These are phyloP conservation scores for Alternaria novae-zelandiae DNA, from an alignment of 2,329 filamentous ascomycete species.

Conservation along the genomic window DNA sequence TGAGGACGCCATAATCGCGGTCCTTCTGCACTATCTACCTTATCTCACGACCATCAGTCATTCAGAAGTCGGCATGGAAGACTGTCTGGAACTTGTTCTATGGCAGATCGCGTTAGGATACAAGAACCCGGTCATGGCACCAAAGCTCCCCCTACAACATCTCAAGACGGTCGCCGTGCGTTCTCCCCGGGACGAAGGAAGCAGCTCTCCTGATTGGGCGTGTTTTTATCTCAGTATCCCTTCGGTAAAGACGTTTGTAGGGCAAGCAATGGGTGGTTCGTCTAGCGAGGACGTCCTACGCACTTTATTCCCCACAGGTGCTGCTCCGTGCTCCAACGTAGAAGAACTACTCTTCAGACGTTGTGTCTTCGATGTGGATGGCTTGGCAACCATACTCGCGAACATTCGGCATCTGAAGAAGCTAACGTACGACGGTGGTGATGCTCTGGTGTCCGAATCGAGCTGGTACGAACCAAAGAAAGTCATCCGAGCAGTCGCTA, in stretches of 20 bases:
- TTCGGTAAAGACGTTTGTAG: conserved; percentile 16
- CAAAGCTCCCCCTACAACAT: conserved; percentile 17
- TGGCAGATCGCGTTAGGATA: conserved; percentile 10
- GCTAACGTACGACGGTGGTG: conserved; percentile 15
- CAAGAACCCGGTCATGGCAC: conserved; percentile 2
- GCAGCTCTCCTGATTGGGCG: conserved; percentile 10
- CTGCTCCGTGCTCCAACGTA: conserved; percentile 12
- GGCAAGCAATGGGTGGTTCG: conserved; percentile 16
- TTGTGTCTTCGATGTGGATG: conserved; percentile 10
- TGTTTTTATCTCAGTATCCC: conserved; percentile 18
- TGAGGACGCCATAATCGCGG: conserved; percentile 9
- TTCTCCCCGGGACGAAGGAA: conserved; percentile 11
- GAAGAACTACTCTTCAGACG: conserved; percentile 13
- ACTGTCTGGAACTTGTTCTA: conserved; percentile 2
- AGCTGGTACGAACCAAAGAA: conserved; percentile 9
- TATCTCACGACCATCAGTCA: conserved; percentile 16
- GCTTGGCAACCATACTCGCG: conserved; percentile 8
- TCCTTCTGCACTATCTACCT: conserved; percentile 21
- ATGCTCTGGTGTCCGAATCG: not conserved
- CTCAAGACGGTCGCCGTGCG: conserved; percentile 17
- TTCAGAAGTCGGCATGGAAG: not conserved
- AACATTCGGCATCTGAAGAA: conserved; percentile 12
- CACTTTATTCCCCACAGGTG: not conserved
- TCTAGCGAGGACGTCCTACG: not conserved
- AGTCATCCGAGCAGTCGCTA: conserved; percentile 10